These are phyloP conservation scores for Westerdykella ornata DNA, from an alignment of 2,329 filamentous ascomycete species.

Conservation along the genomic window DNA sequence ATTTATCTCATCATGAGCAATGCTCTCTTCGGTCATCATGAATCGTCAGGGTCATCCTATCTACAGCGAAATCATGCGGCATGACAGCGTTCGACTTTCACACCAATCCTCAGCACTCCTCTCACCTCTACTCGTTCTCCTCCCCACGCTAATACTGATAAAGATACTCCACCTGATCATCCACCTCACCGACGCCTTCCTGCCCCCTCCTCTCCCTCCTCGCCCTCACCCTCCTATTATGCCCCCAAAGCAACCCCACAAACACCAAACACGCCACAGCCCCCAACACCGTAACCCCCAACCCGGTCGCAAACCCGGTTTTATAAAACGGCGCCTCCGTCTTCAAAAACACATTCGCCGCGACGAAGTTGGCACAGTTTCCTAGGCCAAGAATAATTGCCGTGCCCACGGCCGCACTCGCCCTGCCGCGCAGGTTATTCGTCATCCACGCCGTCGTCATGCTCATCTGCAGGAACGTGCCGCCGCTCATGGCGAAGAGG, in stretches of 20 bases:
- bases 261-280: conserved; percentile 11
- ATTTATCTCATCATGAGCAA: no score
- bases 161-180: conserved; percentile 19
- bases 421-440: conserved; percentile 42
- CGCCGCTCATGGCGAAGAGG: conserved; percentile 24
- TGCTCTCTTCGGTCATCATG: no score
- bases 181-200: conserved; percentile 4
- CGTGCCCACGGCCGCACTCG: conserved; percentile 16
- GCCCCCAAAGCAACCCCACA: conserved; percentile 45
- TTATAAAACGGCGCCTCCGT: conserved; percentile 22
- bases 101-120: no score
- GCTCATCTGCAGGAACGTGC: conserved; percentile 50
- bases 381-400: conserved; percentile 37
- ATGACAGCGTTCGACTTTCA: no score
- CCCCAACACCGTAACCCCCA: conserved; percentile 29
- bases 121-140: no score
- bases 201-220: conserved; percentile 15
- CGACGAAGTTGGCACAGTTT: conserved; percentile 52
- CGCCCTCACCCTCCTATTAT: conserved; percentile 44
- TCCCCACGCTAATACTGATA: conserved; percentile 17
- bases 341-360: conserved; percentile 37
- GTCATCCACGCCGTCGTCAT: conserved; percentile 48
- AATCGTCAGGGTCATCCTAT: no score
- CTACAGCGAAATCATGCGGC: no score
- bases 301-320: conserved; percentile 27